A percentile compares a stretch with the other conserved stretches of the same genome.
Evolutionary conservation across 2,329 filamentous ascomycete genomes (phyloP).

Genomic region (Pseudogymnoascus pannorum): DNA sequence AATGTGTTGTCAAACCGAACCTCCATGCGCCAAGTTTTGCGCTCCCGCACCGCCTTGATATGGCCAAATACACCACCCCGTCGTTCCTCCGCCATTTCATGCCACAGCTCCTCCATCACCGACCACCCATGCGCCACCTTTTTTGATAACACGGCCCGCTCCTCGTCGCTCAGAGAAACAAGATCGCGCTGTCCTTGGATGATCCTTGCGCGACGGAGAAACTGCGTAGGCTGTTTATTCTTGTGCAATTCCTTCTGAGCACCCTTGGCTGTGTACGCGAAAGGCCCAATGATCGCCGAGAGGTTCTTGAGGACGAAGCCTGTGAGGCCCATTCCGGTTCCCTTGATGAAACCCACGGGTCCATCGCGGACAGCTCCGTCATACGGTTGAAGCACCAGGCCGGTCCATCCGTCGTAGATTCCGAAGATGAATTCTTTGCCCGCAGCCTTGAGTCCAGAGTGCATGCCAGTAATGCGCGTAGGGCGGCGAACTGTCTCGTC

Average conservation of each 20-base stretch:
- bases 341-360: conserved; percentile 43
- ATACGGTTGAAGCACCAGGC: conserved; percentile 52
- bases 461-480: conserved; percentile 55
- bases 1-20: conserved; percentile 42
- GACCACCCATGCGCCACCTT: conserved; percentile 36
- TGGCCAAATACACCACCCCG: conserved; percentile 24
- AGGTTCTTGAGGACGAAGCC: conserved; percentile 60
- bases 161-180: conserved; percentile 27
- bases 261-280: conserved; percentile 58
- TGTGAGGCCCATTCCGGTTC: conserved; percentile 54
- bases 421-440: conserved; percentile 55
- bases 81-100: conserved; percentile 31
- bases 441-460: conserved; percentile 55
- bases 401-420: conserved; percentile 58
- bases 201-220: conserved; percentile 51
- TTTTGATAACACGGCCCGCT: conserved; percentile 27
- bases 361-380: conserved; percentile 50
- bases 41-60: conserved; percentile 30
- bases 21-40: conserved; percentile 35
- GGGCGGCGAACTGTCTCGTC: conserved; percentile 61
- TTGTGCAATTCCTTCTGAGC: conserved; percentile 52
- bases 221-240: conserved; percentile 42
- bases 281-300: conserved; percentile 51
- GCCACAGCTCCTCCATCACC: conserved; percentile 35
- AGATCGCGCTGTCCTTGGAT: conserved; percentile 47